Base-by-base conservation (phyloP, 257 asterid genomes). In the Ocimum tenuiflorum region DNA sequence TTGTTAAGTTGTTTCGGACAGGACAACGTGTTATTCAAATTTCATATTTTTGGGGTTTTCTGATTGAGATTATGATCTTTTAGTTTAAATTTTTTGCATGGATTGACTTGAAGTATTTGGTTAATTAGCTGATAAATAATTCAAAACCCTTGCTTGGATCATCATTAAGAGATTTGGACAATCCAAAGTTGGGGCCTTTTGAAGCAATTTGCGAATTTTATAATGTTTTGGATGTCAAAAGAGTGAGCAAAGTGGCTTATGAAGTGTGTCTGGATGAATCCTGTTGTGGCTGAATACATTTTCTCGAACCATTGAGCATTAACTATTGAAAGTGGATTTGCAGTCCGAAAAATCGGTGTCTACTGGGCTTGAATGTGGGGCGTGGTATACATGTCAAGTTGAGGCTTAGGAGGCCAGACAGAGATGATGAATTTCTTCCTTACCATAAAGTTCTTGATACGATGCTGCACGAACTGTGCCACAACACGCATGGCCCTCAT, bases 381-480 rank as follows among this genome's bases (percentile, higher is more conserved):
- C 70, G 74, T 15, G 97, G 99, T 36, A 68, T 83, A 43, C 79
- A 89, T 52, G 85, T 92, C 43, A 92, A 89, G 49, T 61, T 92
- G 77, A 87, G 99, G 83, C 99, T 89, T 69, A 73, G 99, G 68
- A 82, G 88, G 66, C 63, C 78, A 22, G 77, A 87, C 77, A 82
- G 73, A 17, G 97, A 92, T 18, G 88, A 80, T 11, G 90, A 81
- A 15, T 92, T 89, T 77, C 71, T 82, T 63, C 91, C 90, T 14
- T 92, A 60, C 67, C 71, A 89, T 75, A 77, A 83, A 77, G 81
- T 92, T 73, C 69, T 92, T 11, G 99, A 92, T 73, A 92, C 99
- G 39, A 92, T 92, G 97, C 97, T 92, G 50, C 99, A 92, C 55
- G 99, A 92, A 79, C 87, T 89, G 56, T 89, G 97, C 77, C 99